Conservation (phyloP, 306 rosid genomes). For the Rubus parviflorus region DNA sequence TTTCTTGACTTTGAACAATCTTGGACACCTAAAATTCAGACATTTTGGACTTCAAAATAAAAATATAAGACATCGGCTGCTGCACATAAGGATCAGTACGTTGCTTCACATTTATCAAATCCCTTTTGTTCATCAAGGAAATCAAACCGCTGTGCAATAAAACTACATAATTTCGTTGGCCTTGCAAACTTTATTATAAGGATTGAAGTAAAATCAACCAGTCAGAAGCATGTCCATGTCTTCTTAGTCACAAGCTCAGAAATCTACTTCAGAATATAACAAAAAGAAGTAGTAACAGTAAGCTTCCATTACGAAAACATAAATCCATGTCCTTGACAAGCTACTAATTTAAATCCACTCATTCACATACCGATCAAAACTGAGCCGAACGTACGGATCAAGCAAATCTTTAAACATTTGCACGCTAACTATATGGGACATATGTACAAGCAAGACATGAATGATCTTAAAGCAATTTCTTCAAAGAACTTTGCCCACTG, state of each 20-base stretch:
- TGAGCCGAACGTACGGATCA: conserved; percentile 20
- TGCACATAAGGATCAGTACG: no score
- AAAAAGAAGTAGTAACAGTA: neutral
- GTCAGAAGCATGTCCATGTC: no score
- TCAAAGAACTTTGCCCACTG: neutral
- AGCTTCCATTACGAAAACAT: neutral
- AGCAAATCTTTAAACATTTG: conserved; percentile 12
- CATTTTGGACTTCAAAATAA: no score
- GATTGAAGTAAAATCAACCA: no score
- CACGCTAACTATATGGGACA: conserved; percentile 16
- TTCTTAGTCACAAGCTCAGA: neutral
- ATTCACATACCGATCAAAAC: conserved; percentile 32
- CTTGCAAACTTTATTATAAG: no score
- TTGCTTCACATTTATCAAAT: no score
- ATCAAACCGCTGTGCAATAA: no score
- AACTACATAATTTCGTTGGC: no score
- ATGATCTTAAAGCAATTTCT: neutral
- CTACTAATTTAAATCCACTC: neutral
- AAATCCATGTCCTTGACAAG: neutral
- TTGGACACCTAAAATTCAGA: no score
- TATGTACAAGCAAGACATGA: conserved; percentile 14
- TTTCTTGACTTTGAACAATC: no score
- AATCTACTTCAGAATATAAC: neutral
- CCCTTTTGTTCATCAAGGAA: no score
- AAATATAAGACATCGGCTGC: no score